Conservation (phyloP, 1,284 basidiomycete genomes). For the Chondrostereum purpureum region DNA sequence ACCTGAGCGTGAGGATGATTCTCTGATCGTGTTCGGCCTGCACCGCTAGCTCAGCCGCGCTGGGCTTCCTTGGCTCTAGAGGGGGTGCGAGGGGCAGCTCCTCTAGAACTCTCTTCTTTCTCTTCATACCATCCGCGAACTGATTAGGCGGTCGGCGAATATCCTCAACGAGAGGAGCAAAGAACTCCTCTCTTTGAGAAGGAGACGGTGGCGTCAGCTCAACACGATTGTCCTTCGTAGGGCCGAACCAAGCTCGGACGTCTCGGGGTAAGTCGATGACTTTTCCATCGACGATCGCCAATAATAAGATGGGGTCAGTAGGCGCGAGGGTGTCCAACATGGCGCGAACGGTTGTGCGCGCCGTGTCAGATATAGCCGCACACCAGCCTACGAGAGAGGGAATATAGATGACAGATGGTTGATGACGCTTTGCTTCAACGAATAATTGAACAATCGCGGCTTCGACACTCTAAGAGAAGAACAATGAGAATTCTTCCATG, state of each 20-base stretch:
- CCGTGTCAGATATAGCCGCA: conserved; percentile 76
- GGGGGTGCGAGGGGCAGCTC: conserved; percentile 87
- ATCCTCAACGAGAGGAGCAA: conserved; percentile 65
- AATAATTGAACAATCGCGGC: conserved; percentile 95
- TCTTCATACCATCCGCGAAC: conserved; percentile 71
- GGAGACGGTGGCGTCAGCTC: conserved; percentile 54
- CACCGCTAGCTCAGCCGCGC: conserved; percentile 75
- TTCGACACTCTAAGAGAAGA: conserved; percentile 71
- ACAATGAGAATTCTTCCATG: conserved; percentile 8
- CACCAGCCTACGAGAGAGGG: conserved; percentile 89
- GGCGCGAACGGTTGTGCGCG: conserved; percentile 80
- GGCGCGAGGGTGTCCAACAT: conserved; percentile 89
- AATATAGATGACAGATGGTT: conserved; percentile 94
- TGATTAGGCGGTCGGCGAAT: conserved; percentile 74
- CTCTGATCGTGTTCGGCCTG: conserved; percentile 81
- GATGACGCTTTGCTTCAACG: conserved; percentile 96
- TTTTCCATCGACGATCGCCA: conserved; percentile 82
- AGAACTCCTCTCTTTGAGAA: conserved; percentile 80
- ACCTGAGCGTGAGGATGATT: conserved; percentile 80
- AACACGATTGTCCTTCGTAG: conserved; percentile 70
- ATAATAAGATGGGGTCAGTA: conserved; percentile 86
- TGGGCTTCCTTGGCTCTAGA: conserved; percentile 77
- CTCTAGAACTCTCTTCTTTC: conserved; percentile 82
- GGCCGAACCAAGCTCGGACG: conserved; percentile 90
- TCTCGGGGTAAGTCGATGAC: conserved; percentile 73